A percentile compares a stretch with the other conserved stretches of the same genome.
These are phyloP conservation scores for Anethum foeniculum DNA, from an alignment of 140 eudicot genomes.

Conservation along the genomic window DNA sequence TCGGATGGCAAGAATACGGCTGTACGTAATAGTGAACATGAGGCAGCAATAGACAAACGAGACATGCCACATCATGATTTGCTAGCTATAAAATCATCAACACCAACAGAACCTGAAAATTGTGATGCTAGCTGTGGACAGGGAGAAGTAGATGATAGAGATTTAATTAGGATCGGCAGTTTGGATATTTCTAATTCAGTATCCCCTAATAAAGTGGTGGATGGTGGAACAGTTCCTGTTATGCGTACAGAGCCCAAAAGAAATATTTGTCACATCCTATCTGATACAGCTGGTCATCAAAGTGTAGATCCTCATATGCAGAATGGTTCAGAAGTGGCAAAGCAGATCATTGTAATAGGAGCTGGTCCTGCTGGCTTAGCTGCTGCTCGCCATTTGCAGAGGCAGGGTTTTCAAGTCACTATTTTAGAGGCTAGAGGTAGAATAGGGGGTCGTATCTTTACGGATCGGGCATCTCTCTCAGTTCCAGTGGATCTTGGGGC, in stretches of 20 bases:
- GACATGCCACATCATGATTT: slow-evolving; percentile 6
- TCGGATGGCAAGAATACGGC: slow-evolving; percentile 21
- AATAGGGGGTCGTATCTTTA: slow-evolving; percentile 95
- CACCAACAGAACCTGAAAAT: slow-evolving; percentile 17
- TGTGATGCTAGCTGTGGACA: slow-evolving; percentile 22
- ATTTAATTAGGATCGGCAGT: slow-evolving; percentile 7
- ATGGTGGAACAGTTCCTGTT: slow-evolving; percentile 12
- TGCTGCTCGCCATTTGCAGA: slow-evolving; percentile 94
- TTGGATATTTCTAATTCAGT: slow-evolving; percentile 16
- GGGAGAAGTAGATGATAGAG: slow-evolving; percentile 6
- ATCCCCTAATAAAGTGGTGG: slow-evolving; percentile 20
- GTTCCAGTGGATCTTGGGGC: slow-evolving; percentile 99
- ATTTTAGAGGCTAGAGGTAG: slow-evolving; percentile 88
- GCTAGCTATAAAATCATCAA: slow-evolving; percentile 20
- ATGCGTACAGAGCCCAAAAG: slow-evolving; percentile 7
- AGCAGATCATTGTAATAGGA: slow-evolving; percentile 68
- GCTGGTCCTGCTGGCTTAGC: slow-evolving; percentile 98
- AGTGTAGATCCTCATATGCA: slow-evolving; percentile 21
- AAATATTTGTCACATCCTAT: background rate
- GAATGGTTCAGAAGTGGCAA: slow-evolving; percentile 34
- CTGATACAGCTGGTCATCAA: slow-evolving; percentile 15
- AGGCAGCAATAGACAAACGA: background rate
- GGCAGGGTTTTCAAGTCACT: slow-evolving; percentile 77
- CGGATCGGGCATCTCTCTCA: slow-evolving; percentile 78
- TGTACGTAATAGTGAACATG: slow-evolving; percentile 20